These are phyloP conservation scores for Pachysandra terminalis DNA, from an alignment of 164 flowering plant genomes.

Conservation along the genomic window DNA sequence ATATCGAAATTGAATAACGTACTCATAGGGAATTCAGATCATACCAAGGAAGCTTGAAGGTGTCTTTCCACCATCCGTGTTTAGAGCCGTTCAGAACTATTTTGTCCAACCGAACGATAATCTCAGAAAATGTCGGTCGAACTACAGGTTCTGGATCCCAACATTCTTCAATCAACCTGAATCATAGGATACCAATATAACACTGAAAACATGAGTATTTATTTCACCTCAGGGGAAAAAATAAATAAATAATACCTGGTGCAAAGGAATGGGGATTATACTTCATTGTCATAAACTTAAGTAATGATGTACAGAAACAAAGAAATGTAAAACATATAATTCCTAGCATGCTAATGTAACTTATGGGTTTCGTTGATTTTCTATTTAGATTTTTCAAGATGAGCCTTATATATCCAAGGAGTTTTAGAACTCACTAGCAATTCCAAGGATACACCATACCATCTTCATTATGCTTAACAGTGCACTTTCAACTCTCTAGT, in stretches of 20 bases:
- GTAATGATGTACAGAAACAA: too few species aligned
- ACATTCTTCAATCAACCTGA: constrained; percentile 91
- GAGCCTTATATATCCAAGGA: too few species aligned
- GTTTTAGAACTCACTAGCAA: background rate
- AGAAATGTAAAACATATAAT: too few species aligned
- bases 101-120: constrained; percentile 75
- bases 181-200: background rate
- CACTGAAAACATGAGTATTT: background rate
- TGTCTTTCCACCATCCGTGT: constrained; percentile 97
- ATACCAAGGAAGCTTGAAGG: constrained; percentile 96
- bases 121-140: constrained; percentile 85
- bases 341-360: too few species aligned
- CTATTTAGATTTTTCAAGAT: too few species aligned
- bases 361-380: too few species aligned
- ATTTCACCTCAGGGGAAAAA: background rate
- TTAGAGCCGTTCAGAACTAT: constrained; percentile 64
- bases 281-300: background rate
- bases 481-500: background rate
- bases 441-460: background rate
- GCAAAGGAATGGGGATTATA: background rate
- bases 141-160: constrained; percentile 62
- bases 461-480: background rate
- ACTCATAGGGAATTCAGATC: constrained; percentile 3
- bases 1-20: background rate
- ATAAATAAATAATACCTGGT: too few species aligned